Evolutionary conservation across 2,329 filamentous ascomycete genomes (phyloP).

Genomic region (Phialemoniopsis sp.): DNA sequence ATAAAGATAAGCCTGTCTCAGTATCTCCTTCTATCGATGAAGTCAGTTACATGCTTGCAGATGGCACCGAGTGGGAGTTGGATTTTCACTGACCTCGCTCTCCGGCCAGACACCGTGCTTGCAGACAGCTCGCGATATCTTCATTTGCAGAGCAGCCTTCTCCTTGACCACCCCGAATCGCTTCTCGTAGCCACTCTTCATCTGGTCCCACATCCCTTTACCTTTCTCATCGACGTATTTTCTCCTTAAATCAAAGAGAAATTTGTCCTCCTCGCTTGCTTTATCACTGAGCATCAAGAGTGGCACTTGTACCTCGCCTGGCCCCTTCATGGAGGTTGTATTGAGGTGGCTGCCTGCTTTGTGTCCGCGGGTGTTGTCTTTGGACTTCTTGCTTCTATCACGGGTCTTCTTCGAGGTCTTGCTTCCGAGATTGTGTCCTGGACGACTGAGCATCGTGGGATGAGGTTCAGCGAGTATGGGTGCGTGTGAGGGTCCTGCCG

Average conservation of each 20-base stretch:
- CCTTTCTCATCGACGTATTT: conserved; percentile 41
- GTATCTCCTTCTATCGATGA: conserved; percentile 27
- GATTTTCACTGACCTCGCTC: conserved; percentile 39
- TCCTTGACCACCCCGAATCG: conserved; percentile 20
- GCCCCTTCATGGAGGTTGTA: too few species aligned
- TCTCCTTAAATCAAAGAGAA: conserved; percentile 44
- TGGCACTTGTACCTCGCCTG: too few species aligned
- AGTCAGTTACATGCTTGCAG: neutral
- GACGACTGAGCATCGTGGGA: conserved; percentile 11
- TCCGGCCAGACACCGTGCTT: conserved; percentile 44
- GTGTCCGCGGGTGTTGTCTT: too few species aligned
- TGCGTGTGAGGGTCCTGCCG: conserved; percentile 14
- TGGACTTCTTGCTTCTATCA: too few species aligned
- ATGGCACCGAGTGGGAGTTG: too few species aligned
- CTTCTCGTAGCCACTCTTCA: conserved; percentile 34
- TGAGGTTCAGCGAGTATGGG: conserved; percentile 14
- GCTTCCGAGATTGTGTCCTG: too few species aligned
- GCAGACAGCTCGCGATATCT: conserved; percentile 44
- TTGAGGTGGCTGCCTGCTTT: too few species aligned
- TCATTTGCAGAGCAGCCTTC: conserved; percentile 53
- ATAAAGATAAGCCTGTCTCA: conserved; percentile 32
- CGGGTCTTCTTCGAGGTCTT: too few species aligned
- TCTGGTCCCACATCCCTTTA: conserved; percentile 55
- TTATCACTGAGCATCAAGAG: conserved; percentile 31
- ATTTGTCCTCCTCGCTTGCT: conserved; percentile 43